phyloP scores from a whole-genome alignment of 2,329 filamentous ascomycete genomes.

The Lasiodiplodia gonubiensis region DNA sequence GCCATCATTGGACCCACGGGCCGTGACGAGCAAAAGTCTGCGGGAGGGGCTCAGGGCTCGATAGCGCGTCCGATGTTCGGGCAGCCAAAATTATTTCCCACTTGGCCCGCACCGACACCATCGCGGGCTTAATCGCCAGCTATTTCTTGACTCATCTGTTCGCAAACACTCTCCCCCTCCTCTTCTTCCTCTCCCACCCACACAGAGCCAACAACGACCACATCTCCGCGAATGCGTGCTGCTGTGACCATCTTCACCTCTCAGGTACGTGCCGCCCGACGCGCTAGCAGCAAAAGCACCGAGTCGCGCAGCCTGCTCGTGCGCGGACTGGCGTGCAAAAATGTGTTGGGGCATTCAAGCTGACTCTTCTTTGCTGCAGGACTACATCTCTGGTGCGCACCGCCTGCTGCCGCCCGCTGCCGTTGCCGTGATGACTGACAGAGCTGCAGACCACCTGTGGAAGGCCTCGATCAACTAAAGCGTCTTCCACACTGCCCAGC shows the following conservation, averaged over 20 bases:
- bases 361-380: constrained; percentile 51
- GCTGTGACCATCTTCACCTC: constrained; percentile 59
- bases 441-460: constrained; percentile 66
- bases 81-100: constrained; percentile 21
- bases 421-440: constrained; percentile 31
- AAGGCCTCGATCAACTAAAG: constrained; percentile 68
- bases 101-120: constrained; percentile 21
- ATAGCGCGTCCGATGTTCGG: constrained; percentile 25
- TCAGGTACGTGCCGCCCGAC: constrained; percentile 52
- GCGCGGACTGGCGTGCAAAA: constrained; percentile 2
- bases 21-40: constrained; percentile 25
- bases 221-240: constrained; percentile 51
- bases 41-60: constrained; percentile 11
- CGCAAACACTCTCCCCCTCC: not conserved
- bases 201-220: constrained; percentile 19
- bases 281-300: constrained; percentile 10
- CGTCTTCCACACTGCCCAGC: constrained; percentile 34
- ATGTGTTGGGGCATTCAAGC: constrained; percentile 34
- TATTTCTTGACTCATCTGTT: constrained; percentile 25
- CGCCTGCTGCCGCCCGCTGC: constrained; percentile 31
- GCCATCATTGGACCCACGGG: constrained; percentile 24
- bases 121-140: constrained; percentile 14
- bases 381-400: constrained; percentile 67
- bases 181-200: constrained; percentile 9
- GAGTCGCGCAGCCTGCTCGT: constrained; percentile 22